A percentile compares a stretch with the other conserved stretches of the same genome.
Conservation (phyloP, 2,329 filamentous ascomycete genomes). For the Colletotrichum sp. region DNA sequence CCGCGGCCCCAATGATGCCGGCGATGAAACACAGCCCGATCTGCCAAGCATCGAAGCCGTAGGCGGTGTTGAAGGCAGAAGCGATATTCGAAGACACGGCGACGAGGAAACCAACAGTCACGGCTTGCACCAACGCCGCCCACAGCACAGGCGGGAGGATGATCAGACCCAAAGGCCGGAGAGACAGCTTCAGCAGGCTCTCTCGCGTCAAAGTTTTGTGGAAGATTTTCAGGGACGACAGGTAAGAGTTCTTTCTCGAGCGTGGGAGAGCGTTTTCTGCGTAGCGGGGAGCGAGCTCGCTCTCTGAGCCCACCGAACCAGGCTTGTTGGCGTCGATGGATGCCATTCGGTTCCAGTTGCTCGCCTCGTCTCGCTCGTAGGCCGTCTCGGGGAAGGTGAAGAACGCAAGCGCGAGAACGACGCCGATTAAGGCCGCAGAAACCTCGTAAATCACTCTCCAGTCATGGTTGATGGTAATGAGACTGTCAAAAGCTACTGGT, state of each 20-base stretch:
- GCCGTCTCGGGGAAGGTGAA: conserved; percentile 65
- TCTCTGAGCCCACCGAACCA: conserved; percentile 19
- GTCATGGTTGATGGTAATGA: conserved; percentile 52
- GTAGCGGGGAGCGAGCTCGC: conserved; percentile 16
- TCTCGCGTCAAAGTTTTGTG: conserved; percentile 48
- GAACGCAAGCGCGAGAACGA: conserved; percentile 50
- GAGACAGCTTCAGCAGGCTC: conserved; percentile 49
- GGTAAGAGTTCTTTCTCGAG: conserved; percentile 33
- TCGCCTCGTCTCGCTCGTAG: conserved; percentile 38
- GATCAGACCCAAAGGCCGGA: conserved; percentile 56
- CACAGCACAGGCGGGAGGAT: conserved; percentile 58
- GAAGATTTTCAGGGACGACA: conserved; percentile 44
- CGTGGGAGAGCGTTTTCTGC: neutral
- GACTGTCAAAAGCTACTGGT: conserved; percentile 27
- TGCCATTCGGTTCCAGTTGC: neutral
- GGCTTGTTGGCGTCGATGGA: conserved; percentile 4
- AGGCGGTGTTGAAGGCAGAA: conserved; percentile 45
- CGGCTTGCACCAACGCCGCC: conserved; percentile 58
- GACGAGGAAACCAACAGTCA: conserved; percentile 60
- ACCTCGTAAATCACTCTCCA: conserved; percentile 61
- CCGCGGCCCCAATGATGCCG: conserved; percentile 49
- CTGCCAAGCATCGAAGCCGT: conserved; percentile 50
- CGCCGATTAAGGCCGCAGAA: conserved; percentile 53
- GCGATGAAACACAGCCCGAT: conserved; percentile 57
- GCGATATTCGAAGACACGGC: conserved; percentile 60